Percentiles rank a stretch among this genome's conserved stretches.
These are phyloP conservation scores for Suillus paluster DNA, from an alignment of 768 basidiomycete species.

Conservation along the genomic window DNA sequence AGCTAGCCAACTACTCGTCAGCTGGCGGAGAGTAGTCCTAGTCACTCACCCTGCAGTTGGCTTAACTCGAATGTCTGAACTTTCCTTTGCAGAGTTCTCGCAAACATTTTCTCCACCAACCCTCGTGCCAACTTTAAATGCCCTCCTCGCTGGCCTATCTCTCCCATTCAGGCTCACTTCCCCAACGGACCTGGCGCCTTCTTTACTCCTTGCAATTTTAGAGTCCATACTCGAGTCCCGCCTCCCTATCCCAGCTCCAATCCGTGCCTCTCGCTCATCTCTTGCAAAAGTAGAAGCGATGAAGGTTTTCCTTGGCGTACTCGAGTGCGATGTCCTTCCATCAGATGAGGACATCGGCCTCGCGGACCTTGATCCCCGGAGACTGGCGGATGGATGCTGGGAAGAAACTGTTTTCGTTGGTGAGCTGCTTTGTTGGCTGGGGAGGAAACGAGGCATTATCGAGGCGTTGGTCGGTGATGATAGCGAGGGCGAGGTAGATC, in stretches of 20 bases:
- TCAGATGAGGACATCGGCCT: constrained; percentile 66
- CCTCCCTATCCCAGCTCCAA: constrained; percentile 47
- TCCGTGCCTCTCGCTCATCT: constrained; percentile 41
- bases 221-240: constrained; percentile 61
- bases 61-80: constrained; percentile 11
- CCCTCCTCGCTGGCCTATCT: constrained; percentile 47
- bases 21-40: neutral
- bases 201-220: constrained; percentile 70
- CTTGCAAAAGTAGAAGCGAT: constrained; percentile 60
- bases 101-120: constrained; percentile 12
- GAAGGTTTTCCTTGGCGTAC: constrained; percentile 76
- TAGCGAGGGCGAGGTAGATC: constrained; percentile 19
- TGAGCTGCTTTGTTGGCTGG: constrained; percentile 73
- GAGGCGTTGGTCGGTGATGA: constrained; percentile 21
- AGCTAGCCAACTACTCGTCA: neutral
- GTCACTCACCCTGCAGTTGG: neutral
- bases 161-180: constrained; percentile 53
- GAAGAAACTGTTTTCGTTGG: constrained; percentile 71
- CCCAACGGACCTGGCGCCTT: constrained; percentile 69
- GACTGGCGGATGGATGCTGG: constrained; percentile 65
- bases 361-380: constrained; percentile 64
- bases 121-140: constrained; percentile 43
- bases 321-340: constrained; percentile 66
- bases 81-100: constrained; percentile 12
- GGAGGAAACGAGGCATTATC: constrained; percentile 44